Evolutionary conservation across 225 moss, liverwort and hornwort genomes (phyloP).

Genomic region (Asterella californica): DNA sequence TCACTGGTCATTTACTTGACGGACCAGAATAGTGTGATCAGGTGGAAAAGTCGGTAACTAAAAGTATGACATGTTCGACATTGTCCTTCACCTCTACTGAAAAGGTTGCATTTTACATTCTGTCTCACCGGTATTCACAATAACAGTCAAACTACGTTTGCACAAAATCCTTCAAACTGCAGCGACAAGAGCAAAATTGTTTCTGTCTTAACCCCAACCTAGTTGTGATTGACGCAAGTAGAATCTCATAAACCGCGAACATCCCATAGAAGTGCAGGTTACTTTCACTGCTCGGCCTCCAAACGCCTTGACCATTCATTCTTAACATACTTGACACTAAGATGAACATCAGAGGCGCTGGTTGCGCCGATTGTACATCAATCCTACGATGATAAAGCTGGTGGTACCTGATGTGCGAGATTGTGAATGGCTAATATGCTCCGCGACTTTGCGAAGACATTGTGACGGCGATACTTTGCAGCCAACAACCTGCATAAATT

Average conservation of each 20-base stretch:
- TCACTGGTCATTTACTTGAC: background rate
- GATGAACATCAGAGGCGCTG: background rate
- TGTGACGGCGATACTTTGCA: conserved; percentile 73
- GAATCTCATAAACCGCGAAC: background rate
- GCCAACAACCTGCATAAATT: conserved; percentile 56
- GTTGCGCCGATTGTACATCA: background rate
- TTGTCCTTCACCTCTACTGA: background rate
- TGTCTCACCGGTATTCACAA: background rate
- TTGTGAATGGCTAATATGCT: conserved; percentile 81
- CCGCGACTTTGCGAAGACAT: conserved; percentile 57
- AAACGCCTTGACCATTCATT: background rate
- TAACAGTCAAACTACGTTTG: no score
- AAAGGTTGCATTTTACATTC: background rate
- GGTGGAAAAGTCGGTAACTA: background rate
- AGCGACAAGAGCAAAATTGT: no score
- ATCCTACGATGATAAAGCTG: background rate
- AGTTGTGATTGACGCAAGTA: no score
- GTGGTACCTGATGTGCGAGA: conserved; percentile 69
- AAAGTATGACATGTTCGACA: background rate
- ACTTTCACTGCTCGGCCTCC: background rate
- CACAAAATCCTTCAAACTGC: no score
- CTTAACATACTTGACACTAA: background rate
- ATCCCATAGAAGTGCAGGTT: background rate
- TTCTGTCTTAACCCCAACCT: no score
- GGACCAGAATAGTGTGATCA: background rate